Evolutionary conservation across 768 basidiomycete species (phyloP), one percentile per base, ranked within the genome.

Genomic region (Pleurotus platypus): DNA sequence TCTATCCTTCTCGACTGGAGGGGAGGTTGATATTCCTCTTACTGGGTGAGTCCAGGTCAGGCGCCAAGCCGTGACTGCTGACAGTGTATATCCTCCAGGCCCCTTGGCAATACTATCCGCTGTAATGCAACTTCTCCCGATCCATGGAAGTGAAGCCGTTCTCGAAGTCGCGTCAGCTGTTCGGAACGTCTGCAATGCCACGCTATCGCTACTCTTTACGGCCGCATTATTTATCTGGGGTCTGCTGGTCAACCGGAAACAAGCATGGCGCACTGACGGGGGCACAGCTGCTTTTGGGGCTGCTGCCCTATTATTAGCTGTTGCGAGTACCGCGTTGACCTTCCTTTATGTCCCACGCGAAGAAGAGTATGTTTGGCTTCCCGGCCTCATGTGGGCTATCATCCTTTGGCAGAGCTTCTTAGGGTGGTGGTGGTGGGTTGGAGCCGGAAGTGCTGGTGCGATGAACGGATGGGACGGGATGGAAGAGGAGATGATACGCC

Each of bases 341-440:
- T 90, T 98, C 63, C 69, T 95, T 7, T 92, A 94, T 64, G 89
- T 99, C 39, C 86, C 87, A 8, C 75, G 76, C 54, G 86, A 90
- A 64, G 89, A 96, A 60, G 86, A 92, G 63, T 90, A 91, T 60
- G 75, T 84, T n/a, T 98, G 97, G 97, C 79, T 98, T 57, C 91
- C 93, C 0, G 84, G 87, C 20, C 77, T 98, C 53, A 84, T 93
- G 71, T 95, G 93, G 85, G 87, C 90, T 6, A 85, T 97, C 50
- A 84, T 98, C 9, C 81, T 98, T 16, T 99, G 97, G 97, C 97
- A 99, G 77, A 92, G 85, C 70, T 96, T 95, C 71, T 72, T 97
- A 18, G 94, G 92, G 0, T 98, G 93, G 92, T 98, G 94, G 94
- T 98, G 94, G 94, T 98, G 94, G 94, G 93, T 94, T 12, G 94